phyloP scores from a whole-genome alignment of 2,329 filamentous ascomycete genomes.

The Stachybotrys echinatus region DNA sequence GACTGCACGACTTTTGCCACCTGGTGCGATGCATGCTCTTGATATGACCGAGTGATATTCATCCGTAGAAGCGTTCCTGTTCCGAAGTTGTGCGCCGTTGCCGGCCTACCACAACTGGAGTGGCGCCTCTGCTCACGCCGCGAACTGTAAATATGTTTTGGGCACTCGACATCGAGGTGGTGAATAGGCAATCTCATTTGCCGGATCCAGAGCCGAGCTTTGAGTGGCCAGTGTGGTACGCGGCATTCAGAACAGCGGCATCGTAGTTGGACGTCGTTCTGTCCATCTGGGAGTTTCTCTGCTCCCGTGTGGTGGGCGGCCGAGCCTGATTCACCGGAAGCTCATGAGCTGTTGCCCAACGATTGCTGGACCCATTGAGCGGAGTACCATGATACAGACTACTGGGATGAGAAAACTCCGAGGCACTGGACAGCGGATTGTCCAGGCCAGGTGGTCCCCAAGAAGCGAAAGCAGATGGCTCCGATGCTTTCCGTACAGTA shows the following conservation, averaged over 20 bases:
- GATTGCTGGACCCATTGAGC: conserved; percentile 14
- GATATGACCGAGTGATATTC: too few relatives aligned
- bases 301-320: conserved; percentile 5
- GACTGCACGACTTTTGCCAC: too few relatives aligned
- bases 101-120: too few relatives aligned
- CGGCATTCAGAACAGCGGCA: conserved; percentile 27
- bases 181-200: too few relatives aligned
- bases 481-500: conserved; percentile 10
- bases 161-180: too few relatives aligned
- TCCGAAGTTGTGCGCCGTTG: too few relatives aligned
- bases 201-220: background rate
- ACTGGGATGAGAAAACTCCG: conserved; percentile 42
- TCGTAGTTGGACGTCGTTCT: conserved; percentile 28
- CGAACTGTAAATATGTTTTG: too few relatives aligned
- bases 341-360: conserved; percentile 8
- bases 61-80: too few relatives aligned
- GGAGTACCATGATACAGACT: conserved; percentile 47
- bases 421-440: conserved; percentile 14
- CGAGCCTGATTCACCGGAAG: conserved; percentile 10
- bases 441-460: conserved; percentile 11
- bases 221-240: conserved; percentile 9
- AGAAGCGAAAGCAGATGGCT: conserved; percentile 10
- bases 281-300: conserved; percentile 23
- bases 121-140: too few relatives aligned
- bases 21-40: too few relatives aligned